Conservation (phyloP, 208 protist species). For the Wallacemonas rigidus region DNA sequence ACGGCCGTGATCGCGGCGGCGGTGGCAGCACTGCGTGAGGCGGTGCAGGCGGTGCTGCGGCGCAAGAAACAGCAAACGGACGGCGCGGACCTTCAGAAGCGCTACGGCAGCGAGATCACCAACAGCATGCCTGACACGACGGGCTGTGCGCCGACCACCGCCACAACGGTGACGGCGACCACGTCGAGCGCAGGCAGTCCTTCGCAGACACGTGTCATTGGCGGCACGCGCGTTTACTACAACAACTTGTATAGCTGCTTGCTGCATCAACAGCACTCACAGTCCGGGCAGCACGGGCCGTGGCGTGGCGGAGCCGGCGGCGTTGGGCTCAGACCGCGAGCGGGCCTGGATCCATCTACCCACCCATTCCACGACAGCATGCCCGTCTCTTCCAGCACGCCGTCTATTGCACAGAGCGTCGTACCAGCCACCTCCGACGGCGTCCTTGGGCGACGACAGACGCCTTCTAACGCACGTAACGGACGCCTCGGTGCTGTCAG, state of each 20-base stretch:
- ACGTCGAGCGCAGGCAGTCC: constrained; percentile 20
- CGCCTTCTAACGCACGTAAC: background rate
- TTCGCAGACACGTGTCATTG: background rate
- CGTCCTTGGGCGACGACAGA: background rate
- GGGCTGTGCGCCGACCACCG: background rate
- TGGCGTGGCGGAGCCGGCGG: background rate
- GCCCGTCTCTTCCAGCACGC: constrained; percentile 8
- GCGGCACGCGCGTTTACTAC: constrained; percentile 16
- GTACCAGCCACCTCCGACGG: constrained; percentile 13
- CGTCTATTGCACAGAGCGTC: background rate
- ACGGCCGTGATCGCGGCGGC: constrained; percentile 50
- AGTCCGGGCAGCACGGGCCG: background rate
- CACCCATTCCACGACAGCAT: constrained; percentile 14
- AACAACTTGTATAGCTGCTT: constrained; percentile 16
- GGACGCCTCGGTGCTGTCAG: background rate
- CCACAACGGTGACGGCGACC: constrained; percentile 4
- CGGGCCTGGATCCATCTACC: background rate
- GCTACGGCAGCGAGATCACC: constrained; percentile 24
- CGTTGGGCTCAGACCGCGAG: background rate
- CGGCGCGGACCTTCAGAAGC: constrained; percentile 21
- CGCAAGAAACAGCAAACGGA: constrained; percentile 36
- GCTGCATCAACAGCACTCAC: background rate
- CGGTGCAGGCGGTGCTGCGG: constrained; percentile 51
- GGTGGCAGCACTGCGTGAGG: constrained; percentile 38
- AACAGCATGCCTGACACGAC: constrained; percentile 29